Conservation (phyloP, 73 alveolate genomes). For the Tetrahymena thermophila region DNA sequence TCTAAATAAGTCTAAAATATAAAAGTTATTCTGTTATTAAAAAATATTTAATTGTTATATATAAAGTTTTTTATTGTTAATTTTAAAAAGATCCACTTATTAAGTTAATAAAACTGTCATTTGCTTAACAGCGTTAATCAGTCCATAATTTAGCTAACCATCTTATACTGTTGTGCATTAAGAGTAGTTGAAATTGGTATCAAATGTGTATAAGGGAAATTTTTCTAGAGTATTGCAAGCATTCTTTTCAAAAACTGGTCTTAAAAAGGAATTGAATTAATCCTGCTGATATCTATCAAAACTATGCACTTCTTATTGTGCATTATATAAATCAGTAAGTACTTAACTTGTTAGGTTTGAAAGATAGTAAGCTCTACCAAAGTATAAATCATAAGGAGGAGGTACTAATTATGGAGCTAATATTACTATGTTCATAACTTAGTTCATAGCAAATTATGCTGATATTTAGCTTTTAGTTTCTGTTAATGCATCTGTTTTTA, state of each 20-base stretch:
- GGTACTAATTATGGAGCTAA: not conserved
- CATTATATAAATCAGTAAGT: not conserved
- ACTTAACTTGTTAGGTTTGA: not conserved
- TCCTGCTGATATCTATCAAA: not conserved
- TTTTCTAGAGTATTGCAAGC: not conserved
- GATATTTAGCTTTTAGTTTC: not conserved
- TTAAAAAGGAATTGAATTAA: not conserved
- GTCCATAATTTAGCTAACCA: not conserved
- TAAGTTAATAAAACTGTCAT: not conserved
- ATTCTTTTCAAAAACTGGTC: not conserved
- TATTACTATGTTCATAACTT: not conserved
- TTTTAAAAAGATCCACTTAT: not conserved
- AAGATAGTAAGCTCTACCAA: not conserved
- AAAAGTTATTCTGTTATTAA: not conserved
- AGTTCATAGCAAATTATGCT: not conserved
- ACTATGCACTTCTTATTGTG: not conserved
- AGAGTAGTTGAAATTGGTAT: not conserved
- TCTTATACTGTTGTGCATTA: not conserved
- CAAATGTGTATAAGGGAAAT: not conserved
- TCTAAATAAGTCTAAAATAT: not conserved
- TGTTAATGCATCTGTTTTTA: not conserved
- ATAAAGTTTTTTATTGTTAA: not conserved
- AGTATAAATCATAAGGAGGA: not conserved
- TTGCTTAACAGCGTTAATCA: not conserved
- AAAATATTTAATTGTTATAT: not conserved